Evolutionary conservation across 805 yeast species (phyloP).

Genomic region (Blastobotrys parvus): DNA sequence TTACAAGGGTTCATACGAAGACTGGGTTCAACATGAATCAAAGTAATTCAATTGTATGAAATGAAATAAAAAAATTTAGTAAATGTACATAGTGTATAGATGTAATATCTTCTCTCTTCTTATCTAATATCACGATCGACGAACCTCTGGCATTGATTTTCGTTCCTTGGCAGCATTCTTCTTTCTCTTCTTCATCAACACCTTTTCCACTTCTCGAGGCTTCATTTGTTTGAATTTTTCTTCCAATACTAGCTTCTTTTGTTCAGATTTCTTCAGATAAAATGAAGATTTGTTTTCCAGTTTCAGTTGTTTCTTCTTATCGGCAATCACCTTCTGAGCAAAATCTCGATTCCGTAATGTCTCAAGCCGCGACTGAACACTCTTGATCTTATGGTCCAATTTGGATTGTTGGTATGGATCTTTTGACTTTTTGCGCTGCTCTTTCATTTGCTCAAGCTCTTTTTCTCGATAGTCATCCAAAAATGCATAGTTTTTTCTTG

Average conservation of each 20-base stretch:
- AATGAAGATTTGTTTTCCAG: slow-evolving; percentile 62
- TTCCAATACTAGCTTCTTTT: slow-evolving; percentile 28
- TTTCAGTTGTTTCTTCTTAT: slow-evolving; percentile 72
- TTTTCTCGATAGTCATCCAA: slow-evolving; percentile 74
- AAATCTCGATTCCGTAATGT: slow-evolving; percentile 68
- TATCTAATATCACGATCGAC: too few relatives aligned
- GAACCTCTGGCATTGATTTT: slow-evolving; percentile 29
- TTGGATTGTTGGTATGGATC: slow-evolving; percentile 38
- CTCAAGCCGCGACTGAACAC: slow-evolving; percentile 37
- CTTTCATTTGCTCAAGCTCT: slow-evolving; percentile 58
- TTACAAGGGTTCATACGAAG: slow-evolving; percentile 79
- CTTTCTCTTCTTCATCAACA: slow-evolving; percentile 29
- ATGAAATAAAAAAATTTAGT: too few relatives aligned
- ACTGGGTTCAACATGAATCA: slow-evolving; percentile 55
- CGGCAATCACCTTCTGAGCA: slow-evolving; percentile 55
- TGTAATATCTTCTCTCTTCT: neutral
- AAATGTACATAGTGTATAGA: neutral
- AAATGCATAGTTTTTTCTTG: slow-evolving; percentile 74
- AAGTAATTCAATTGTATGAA: neutral
- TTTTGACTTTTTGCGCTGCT: slow-evolving; percentile 35
- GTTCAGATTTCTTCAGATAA: slow-evolving; percentile 30
- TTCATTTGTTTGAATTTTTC: slow-evolving; percentile 31
- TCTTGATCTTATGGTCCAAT: slow-evolving; percentile 26
- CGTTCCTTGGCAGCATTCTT: slow-evolving; percentile 36
- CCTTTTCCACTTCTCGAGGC: slow-evolving; percentile 26